A percentile compares a stretch with the other conserved stretches of the same genome.
These are phyloP conservation scores for Penicillium sp. DNA, from an alignment of 2,329 filamentous ascomycete species.

Conservation along the genomic window DNA sequence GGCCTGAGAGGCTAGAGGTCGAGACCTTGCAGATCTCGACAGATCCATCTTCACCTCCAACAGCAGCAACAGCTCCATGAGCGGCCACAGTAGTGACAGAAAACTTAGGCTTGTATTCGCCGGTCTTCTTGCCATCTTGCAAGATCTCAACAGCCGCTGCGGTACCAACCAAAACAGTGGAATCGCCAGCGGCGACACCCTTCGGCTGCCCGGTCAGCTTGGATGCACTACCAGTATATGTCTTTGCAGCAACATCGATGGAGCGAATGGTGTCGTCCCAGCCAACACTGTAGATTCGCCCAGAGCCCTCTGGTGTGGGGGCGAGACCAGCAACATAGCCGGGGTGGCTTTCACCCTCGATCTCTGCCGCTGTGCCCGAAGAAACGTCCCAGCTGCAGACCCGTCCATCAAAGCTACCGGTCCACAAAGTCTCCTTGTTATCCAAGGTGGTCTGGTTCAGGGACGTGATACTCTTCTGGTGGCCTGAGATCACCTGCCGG, in stretches of 20 bases:
- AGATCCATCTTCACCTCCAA: slow-evolving; percentile 72
- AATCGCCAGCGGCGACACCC: slow-evolving; percentile 60
- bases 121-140: slow-evolving; percentile 58
- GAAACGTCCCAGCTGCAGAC: slow-evolving; percentile 80
- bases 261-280: slow-evolving; percentile 92
- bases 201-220: slow-evolving; percentile 80
- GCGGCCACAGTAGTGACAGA: slow-evolving; percentile 72
- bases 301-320: slow-evolving; percentile 48
- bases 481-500: slow-evolving; percentile 73
- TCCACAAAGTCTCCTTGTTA: slow-evolving; percentile 67
- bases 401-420: slow-evolving; percentile 88
- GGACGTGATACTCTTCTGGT: slow-evolving; percentile 88
- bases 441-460: slow-evolving; percentile 57
- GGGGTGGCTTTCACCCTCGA: slow-evolving; percentile 79
- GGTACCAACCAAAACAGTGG: slow-evolving; percentile 59
- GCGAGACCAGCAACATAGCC: slow-evolving; percentile 82
- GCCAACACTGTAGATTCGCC: slow-evolving; percentile 77
- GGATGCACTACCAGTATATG: slow-evolving; percentile 67
- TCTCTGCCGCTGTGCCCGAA: slow-evolving; percentile 65
- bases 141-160: slow-evolving; percentile 59
- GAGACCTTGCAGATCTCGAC: slow-evolving; percentile 71
- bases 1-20: slow-evolving; percentile 54
- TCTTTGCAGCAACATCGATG: slow-evolving; percentile 71
- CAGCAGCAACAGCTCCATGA: slow-evolving; percentile 65
- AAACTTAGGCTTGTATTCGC: slow-evolving; percentile 62